Conservation (phyloP, 2,329 filamentous ascomycete genomes). For the Hypomyces perniciosus region DNA sequence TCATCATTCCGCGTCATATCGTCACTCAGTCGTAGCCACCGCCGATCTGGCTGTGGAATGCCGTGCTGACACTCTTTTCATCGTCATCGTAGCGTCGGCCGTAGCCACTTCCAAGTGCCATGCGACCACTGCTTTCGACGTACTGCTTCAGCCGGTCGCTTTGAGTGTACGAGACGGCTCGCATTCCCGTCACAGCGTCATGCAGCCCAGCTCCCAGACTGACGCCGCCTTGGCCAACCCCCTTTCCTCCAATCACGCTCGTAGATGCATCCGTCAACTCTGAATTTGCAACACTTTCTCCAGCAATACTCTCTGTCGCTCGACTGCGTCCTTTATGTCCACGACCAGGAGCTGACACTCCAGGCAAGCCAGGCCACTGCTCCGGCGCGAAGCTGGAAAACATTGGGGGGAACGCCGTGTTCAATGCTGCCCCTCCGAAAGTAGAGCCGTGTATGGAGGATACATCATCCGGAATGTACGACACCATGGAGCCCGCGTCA, state of each 20-base stretch:
- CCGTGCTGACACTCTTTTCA: conserved; percentile 90
- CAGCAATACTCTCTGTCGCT: conserved; percentile 72
- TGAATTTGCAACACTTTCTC: conserved; percentile 86
- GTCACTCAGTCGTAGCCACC: conserved; percentile 48
- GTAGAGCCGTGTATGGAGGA: conserved; percentile 92
- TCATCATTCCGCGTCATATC: conserved; percentile 19
- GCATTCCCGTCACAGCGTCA: conserved; percentile 61
- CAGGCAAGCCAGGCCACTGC: conserved; percentile 76
- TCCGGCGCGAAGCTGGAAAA: conserved; percentile 89
- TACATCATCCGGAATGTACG: conserved; percentile 94
- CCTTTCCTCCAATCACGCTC: conserved; percentile 69
- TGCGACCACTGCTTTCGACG: conserved; percentile 75
- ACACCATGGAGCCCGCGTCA: conserved; percentile 83
- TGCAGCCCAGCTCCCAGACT: conserved; percentile 78
- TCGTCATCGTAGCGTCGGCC: conserved; percentile 79
- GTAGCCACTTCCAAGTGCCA: conserved; percentile 61
- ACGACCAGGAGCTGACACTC: conserved; percentile 54
- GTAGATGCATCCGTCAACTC: conserved; percentile 81
- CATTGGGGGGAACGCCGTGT: conserved; percentile 78
- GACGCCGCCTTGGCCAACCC: conserved; percentile 76
- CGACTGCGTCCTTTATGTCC: conserved; percentile 62
- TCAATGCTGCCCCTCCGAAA: conserved; percentile 74
- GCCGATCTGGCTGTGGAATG: conserved; percentile 92
- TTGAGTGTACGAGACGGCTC: conserved; percentile 52
- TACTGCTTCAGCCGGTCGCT: conserved; percentile 87